Base-by-base conservation (phyloP, 2,329 filamentous ascomycete species). In the Colletotrichum graminicola region DNA sequence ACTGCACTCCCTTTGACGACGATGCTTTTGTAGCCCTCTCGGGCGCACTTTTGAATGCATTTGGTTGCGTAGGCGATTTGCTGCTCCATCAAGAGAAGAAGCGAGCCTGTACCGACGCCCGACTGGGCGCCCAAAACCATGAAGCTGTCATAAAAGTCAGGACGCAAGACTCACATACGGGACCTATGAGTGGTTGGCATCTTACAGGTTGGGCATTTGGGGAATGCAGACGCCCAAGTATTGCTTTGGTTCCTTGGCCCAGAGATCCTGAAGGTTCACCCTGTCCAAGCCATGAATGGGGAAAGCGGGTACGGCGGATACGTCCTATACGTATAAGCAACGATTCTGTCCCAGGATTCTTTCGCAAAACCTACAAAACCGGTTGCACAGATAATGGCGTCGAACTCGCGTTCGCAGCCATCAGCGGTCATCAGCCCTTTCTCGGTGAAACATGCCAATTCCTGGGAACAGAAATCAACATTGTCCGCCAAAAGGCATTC, bases 361-460 rank as follows among this genome's bases (percentile, higher is more conserved):
- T 6, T 11, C 21, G 14, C 3, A 11, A 23, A 11, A 32, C 64
- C 36, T 21, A 61, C 64, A 26, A 67, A 67, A 3, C 64, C 64
- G 21, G 56, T 67, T 18, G 64, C 64, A 32, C 64, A 67, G 23
- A 67, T 61, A 14, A 67, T 45, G 7, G 47, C 56, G n/a, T 67
- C 55, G 16, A 67, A 59, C 8, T 49, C 43, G 10, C 23, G 26
- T 16, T 61, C 55, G 23, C 26, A 11, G 5, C 47, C 56, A 26
- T 67, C 32, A 6, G 21, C 57, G 36, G 56, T 60, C 32, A 54
- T 16, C 8, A 67, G 47, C 2, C 56, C 56, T 16, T 32, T 52
- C 34, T 41, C 32, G 1, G 56, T 61, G n/a, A 67, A 62, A 6
- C 16, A n/a, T 12, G 34, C n/a, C 16, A 39, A 3, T 18, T 60